A percentile compares a stretch with the other conserved stretches of the same genome.
Evolutionary conservation across 2,329 filamentous ascomycete species (phyloP).

Genomic region (Aspergillus sp.): DNA sequence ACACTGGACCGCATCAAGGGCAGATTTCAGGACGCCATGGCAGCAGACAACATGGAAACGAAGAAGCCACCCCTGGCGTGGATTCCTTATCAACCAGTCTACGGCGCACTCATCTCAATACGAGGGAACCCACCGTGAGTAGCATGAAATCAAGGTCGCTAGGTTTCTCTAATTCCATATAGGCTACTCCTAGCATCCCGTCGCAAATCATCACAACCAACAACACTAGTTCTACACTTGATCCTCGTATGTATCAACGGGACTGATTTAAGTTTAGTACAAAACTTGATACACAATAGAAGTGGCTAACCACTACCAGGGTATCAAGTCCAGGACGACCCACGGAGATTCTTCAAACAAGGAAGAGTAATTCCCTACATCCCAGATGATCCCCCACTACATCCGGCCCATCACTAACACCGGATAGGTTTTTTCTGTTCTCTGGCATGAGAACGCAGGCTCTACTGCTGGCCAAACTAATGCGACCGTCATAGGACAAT

Average conservation of each 20-base stretch:
- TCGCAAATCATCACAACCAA: background rate
- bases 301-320: background rate
- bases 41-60: no score
- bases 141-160: no score
- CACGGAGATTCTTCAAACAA: conserved; percentile 16
- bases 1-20: no score
- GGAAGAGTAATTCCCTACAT: conserved; percentile 13
- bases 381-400: no score
- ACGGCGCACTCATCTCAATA: no score
- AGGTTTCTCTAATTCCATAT: no score
- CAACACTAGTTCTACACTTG: background rate
- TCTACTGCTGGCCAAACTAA: conserved; percentile 11
- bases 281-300: no score
- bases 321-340: background rate
- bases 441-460: conserved; percentile 32
- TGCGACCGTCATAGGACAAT: conserved; percentile 12
- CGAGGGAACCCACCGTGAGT: no score
- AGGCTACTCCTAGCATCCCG: background rate
- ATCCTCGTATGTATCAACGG: background rate
- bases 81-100: no score
- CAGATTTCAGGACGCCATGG: no score
- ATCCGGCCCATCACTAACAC: background rate
- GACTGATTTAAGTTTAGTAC: background rate
- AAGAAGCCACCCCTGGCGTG: no score
- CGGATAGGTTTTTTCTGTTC: conserved; percentile 27